Conservation (phyloP, 371 early-diverging fungal genomes). For the Syncephalastrum racemosum region DNA sequence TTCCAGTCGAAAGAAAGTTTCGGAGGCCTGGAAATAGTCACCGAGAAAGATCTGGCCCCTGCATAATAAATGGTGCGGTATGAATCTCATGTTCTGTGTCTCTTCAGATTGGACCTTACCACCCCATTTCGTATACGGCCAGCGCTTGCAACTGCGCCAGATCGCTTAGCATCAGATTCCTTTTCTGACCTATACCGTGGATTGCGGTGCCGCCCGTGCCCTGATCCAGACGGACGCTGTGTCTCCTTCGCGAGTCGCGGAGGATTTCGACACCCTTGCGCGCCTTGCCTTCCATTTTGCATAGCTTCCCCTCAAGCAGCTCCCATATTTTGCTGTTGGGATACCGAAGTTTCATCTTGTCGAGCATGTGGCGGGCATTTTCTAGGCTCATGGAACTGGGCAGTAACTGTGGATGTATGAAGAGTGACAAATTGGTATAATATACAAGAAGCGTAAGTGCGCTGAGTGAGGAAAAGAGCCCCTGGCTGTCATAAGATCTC, state of each 20-base stretch:
- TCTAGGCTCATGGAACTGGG: conserved; percentile 38
- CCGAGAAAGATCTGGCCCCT: conserved; percentile 55
- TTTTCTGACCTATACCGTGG: conserved; percentile 7
- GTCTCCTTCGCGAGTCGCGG: conserved; percentile 39
- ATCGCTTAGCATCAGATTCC: conserved; percentile 20
- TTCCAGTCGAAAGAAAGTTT: conserved; percentile 48
- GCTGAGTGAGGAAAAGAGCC: conserved; percentile 40
- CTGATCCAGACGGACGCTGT: conserved; percentile 7
- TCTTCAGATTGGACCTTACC: conserved; percentile 22
- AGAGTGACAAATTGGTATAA: conserved; percentile 48
- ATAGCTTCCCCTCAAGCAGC: conserved; percentile 45
- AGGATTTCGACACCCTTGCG: conserved; percentile 41
- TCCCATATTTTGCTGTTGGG: conserved; percentile 46
- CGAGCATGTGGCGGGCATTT: conserved; percentile 30
- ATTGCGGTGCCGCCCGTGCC: conserved; percentile 3
- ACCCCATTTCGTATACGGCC: conserved; percentile 52
- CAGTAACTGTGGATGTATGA: conserved; percentile 43
- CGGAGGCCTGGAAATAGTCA: conserved; percentile 51
- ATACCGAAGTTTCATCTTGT: conserved; percentile 37
- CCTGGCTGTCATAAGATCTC: conserved; percentile 35
- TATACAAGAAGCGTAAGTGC: conserved; percentile 43
- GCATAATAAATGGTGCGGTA: neutral
- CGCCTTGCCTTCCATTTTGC: conserved; percentile 47
- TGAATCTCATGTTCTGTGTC: neutral
- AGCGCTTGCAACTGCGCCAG: conserved; percentile 41